Conservation (phyloP, 306 rosid species). For the Cajanus cajan region DNA sequence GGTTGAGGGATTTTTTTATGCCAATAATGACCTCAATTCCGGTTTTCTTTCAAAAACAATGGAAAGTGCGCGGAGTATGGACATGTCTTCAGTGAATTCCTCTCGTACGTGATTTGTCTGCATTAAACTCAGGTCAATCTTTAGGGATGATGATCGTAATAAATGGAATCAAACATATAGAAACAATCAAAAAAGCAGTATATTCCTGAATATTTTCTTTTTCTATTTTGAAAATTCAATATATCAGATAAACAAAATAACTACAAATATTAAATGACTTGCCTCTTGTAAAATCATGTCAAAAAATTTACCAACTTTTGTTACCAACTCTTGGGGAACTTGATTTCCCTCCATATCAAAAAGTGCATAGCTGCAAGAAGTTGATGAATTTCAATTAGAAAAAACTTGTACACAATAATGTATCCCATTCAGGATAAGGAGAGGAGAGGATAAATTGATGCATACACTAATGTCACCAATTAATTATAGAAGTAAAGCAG, state of each 20-base stretch:
- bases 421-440: neutral
- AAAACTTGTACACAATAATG: neutral
- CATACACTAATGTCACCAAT: neutral
- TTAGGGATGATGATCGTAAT: conserved; percentile 29
- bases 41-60: conserved; percentile 85
- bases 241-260: conserved; percentile 7
- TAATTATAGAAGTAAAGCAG: neutral
- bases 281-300: conserved; percentile 79
- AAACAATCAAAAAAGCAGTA: neutral
- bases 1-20: neutral
- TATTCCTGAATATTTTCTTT: neutral
- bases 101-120: conserved; percentile 75
- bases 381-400: conserved; percentile 21
- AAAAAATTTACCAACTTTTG: conserved; percentile 69
- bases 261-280: conserved; percentile 20
- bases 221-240: neutral
- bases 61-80: conserved; percentile 74
- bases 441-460: neutral
- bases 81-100: conserved; percentile 71
- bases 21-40: conserved; percentile 57
- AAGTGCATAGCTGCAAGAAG: conserved; percentile 77
- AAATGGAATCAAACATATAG: conserved; percentile 13
- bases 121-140: conserved; percentile 31
- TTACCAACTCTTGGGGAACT: conserved; percentile 88
- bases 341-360: conserved; percentile 95